Conservation (phyloP, 345 rosid species). For the Melaleuca quinquenervia region DNA sequence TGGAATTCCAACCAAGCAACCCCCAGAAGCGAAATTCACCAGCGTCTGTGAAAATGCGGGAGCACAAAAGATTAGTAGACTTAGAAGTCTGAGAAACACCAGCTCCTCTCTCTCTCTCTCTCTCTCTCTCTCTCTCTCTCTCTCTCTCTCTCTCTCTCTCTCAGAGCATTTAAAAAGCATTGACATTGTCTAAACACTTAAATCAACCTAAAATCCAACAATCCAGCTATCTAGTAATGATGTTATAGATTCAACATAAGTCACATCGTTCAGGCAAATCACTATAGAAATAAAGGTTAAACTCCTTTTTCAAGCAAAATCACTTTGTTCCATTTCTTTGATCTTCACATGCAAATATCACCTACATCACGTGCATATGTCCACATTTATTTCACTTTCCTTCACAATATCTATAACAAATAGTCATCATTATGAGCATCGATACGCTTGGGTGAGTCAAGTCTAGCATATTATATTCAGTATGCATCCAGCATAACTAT, state of each 20-base stretch:
- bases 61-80: background rate
- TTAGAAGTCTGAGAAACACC: background rate
- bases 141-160: background rate
- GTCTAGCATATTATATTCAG: background rate
- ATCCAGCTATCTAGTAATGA: background rate
- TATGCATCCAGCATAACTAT: background rate
- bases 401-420: background rate
- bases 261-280: background rate
- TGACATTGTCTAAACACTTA: background rate
- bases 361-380: background rate
- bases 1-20: constrained; percentile 72
- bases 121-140: background rate
- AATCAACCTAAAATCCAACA: background rate
- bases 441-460: background rate
- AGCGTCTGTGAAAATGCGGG: constrained; percentile 41
- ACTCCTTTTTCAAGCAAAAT: background rate
- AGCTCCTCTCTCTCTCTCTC: background rate
- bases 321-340: background rate
- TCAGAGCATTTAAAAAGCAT: background rate
- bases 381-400: background rate
- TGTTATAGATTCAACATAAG: background rate
- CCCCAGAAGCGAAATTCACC: constrained; percentile 72
- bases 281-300: background rate
- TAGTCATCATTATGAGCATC: background rate
- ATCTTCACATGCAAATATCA: background rate